Evolutionary conservation across 306 rosid species (phyloP).

Genomic region (Pachyrhizus erosus): DNA sequence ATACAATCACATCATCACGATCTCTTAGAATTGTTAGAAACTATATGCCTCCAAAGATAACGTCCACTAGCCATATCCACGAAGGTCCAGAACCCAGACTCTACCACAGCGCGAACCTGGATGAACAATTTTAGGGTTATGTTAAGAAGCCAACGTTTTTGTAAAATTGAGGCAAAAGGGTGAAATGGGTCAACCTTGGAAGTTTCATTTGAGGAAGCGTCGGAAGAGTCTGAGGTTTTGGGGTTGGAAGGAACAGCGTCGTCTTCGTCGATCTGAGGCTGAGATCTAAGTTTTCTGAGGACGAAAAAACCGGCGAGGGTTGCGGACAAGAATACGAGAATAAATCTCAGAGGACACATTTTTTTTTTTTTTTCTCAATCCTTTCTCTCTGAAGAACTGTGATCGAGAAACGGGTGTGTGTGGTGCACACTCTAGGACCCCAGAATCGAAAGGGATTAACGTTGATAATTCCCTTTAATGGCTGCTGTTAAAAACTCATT

Average conservation of each 20-base stretch:
- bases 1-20: constrained; percentile 52
- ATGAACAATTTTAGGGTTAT: constrained; percentile 31
- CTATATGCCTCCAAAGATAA: constrained; percentile 88
- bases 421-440: neutral
- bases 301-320: constrained; percentile 95
- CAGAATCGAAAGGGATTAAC: neutral
- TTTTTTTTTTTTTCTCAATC: constrained; percentile 32
- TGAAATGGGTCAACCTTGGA: constrained; percentile 49
- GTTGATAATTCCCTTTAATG: constrained; percentile 11
- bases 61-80: constrained; percentile 98
- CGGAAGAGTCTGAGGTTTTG: constrained; percentile 50
- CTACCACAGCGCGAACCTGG: constrained; percentile 67
- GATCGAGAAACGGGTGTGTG: constrained; percentile 1
- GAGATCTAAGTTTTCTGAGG: constrained; percentile 79
- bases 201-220: constrained; percentile 34
- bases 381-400: neutral
- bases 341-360: constrained; percentile 89
- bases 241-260: constrained; percentile 29
- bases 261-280: constrained; percentile 45
- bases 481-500: neutral
- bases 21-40: constrained; percentile 55
- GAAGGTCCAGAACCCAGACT: constrained; percentile 81
- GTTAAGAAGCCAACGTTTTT: neutral
- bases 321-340: constrained; percentile 90
- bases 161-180: constrained; percentile 33